Evolutionary conservation across 495 filamentous ascomycete genomes (phyloP).

Genomic region (Xylaria longipes): DNA sequence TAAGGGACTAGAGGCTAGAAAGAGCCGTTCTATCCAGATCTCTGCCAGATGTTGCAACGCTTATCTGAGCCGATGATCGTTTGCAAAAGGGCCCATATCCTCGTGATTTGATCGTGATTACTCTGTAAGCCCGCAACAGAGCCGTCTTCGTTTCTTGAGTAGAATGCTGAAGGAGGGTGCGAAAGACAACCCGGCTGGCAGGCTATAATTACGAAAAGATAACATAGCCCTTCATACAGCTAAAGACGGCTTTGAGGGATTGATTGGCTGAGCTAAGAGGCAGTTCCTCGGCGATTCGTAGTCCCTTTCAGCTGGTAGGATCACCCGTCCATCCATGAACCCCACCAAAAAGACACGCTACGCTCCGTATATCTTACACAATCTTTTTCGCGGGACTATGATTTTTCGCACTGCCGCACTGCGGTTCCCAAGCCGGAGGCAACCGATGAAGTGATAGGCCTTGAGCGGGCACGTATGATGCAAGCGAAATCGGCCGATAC

Average conservation of each 20-base stretch:
- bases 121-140: background rate
- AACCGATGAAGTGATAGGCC: conserved; percentile 14
- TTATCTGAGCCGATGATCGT: background rate
- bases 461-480: background rate
- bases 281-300: conserved; percentile 20
- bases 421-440: conserved; percentile 10
- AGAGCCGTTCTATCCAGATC: background rate
- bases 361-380: conserved; percentile 4
- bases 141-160: background rate
- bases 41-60: background rate
- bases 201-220: background rate
- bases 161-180: background rate
- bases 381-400: background rate
- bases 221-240: background rate
- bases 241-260: background rate
- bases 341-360: conserved; percentile 12
- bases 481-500: background rate
- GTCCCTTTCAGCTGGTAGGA: conserved; percentile 17
- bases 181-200: background rate
- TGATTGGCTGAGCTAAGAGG: conserved; percentile 19
- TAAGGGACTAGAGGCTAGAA: background rate
- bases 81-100: background rate
- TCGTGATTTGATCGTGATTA: background rate
- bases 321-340: conserved; percentile 11
- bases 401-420: background rate